Evolutionary conservation across 306 rosid genomes (phyloP).

Genomic region (Delonix regia): DNA sequence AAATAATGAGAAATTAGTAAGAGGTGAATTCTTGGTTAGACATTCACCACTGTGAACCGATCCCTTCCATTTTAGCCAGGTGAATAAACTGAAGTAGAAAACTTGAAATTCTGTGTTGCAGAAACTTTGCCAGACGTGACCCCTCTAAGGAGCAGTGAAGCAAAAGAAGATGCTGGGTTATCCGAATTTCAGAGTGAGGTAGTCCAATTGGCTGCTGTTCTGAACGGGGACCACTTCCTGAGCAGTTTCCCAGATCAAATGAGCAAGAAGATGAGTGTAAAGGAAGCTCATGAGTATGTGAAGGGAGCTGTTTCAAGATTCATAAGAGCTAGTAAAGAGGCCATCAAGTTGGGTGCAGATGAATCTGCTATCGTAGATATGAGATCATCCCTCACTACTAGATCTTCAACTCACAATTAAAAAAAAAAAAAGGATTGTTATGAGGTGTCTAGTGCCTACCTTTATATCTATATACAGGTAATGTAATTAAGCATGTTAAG

Average conservation of each 20-base stretch:
- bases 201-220: constrained; percentile 92
- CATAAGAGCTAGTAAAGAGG: constrained; percentile 94
- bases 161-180: constrained; percentile 61
- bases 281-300: constrained; percentile 76
- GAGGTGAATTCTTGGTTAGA: neutral
- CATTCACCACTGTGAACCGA: neutral
- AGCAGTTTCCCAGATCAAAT: constrained; percentile 88
- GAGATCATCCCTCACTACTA: constrained; percentile 98
- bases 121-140: constrained; percentile 80
- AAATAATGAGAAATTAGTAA: neutral
- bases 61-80: too few relatives aligned
- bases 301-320: constrained; percentile 87
- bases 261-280: constrained; percentile 77
- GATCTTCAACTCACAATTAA: constrained; percentile 65
- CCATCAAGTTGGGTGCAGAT: constrained; percentile 87
- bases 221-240: constrained; percentile 86
- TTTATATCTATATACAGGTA: constrained; percentile 34
- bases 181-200: constrained; percentile 92
- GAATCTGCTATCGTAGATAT: constrained; percentile 93
- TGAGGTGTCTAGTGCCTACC: neutral
- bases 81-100: constrained; percentile 25
- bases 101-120: constrained; percentile 43
- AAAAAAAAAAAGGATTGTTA: neutral
- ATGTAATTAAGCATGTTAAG: constrained; percentile 31
- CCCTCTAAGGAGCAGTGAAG: constrained; percentile 75